Conservation (phyloP, 2,329 filamentous ascomycete genomes). For the Ophiostoma fasciatum region DNA sequence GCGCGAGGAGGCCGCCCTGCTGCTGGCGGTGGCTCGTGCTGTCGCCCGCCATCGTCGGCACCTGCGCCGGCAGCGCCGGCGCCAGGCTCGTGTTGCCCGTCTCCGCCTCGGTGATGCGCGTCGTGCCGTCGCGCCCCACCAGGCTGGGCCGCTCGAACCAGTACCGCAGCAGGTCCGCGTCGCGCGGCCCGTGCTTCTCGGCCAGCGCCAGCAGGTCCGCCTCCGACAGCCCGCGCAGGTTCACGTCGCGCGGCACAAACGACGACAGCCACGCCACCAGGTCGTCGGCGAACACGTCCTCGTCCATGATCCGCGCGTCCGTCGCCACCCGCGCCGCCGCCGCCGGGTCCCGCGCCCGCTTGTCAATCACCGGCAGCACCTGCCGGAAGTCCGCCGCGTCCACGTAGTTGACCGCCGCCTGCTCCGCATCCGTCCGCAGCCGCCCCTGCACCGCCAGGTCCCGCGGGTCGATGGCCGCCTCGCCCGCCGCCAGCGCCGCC, state of each 20-base stretch:
- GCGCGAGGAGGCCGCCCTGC: conserved; percentile 35
- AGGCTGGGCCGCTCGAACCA: conserved; percentile 22
- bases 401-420: conserved; percentile 46
- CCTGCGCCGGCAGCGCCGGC: conserved; percentile 26
- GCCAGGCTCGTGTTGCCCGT: conserved; percentile 30
- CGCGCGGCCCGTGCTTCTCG: conserved; percentile 16
- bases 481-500: conserved; percentile 66
- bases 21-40: conserved; percentile 25
- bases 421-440: conserved; percentile 57
- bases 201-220: conserved; percentile 16
- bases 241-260: conserved; percentile 17
- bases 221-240: conserved; percentile 12
- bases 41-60: not conserved
- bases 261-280: conserved; percentile 32
- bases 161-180: conserved; percentile 19
- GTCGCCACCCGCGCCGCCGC: conserved; percentile 14
- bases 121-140: conserved; percentile 17
- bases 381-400: conserved; percentile 76
- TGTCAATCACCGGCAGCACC: conserved; percentile 65
- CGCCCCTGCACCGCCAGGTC: conserved; percentile 63
- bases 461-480: conserved; percentile 56
- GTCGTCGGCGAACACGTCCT: conserved; percentile 46
- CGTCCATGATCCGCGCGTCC: conserved; percentile 40
- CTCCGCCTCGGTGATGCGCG: conserved; percentile 7
- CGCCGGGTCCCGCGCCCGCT: conserved; percentile 38